These are phyloP conservation scores for Cercospora nicotianae DNA, from an alignment of 2,329 filamentous ascomycete genomes.

Conservation along the genomic window DNA sequence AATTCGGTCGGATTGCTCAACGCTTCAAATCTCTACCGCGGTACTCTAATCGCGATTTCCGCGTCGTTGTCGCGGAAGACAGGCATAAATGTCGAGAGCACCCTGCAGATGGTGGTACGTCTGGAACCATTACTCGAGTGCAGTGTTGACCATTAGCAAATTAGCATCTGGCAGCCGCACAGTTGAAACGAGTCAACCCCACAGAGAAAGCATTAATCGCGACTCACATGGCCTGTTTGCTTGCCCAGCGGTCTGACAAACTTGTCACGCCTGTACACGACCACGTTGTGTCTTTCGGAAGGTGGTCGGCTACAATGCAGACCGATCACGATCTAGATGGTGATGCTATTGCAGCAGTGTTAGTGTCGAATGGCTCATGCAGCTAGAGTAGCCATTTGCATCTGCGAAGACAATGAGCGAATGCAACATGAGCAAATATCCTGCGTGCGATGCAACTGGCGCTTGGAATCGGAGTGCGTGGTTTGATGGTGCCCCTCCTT, in stretches of 20 bases:
- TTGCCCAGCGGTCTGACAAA: conserved; percentile 5
- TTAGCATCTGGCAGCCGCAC: not conserved
- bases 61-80: not conserved
- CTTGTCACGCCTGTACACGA: not conserved
- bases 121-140: conserved; percentile 1
- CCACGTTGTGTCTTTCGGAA: not conserved
- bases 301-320: not conserved
- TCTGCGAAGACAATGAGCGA: not conserved
- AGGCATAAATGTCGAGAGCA: not conserved
- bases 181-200: not conserved
- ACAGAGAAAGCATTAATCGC: not conserved
- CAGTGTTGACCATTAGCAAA: not conserved
- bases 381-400: not conserved
- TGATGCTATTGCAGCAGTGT: not conserved
- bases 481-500: conserved; percentile 6
- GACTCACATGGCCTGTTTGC: not conserved
- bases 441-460: not conserved
- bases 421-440: not conserved
- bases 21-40: not conserved
- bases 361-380: not conserved
- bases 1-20: not conserved
- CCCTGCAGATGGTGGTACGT: not conserved
- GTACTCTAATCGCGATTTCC: not conserved
- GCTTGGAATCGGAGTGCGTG: not conserved
- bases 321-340: not conserved